Percentiles rank a stretch among this genome's conserved stretches.
These are phyloP conservation scores for Calonectria naviculata DNA, from an alignment of 2,329 filamentous ascomycete species.

Conservation along the genomic window DNA sequence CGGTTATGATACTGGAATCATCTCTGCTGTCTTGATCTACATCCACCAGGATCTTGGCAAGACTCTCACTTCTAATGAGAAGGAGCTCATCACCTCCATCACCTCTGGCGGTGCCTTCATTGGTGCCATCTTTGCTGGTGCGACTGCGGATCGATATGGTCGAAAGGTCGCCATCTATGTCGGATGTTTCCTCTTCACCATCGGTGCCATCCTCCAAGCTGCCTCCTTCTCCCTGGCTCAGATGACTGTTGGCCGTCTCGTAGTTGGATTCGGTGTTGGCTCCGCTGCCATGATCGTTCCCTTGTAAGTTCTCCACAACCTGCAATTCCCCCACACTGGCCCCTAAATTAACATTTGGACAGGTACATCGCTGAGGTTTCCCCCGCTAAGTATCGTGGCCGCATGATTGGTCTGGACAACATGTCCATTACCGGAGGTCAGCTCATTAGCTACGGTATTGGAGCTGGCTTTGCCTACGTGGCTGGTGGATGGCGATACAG, in stretches of 20 bases:
- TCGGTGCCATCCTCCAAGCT: constrained; percentile 41
- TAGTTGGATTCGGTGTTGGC: constrained; percentile 62
- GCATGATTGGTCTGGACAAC: constrained; percentile 61
- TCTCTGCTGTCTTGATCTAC: constrained; percentile 46
- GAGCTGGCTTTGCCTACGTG: constrained; percentile 52
- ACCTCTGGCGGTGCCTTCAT: constrained; percentile 52
- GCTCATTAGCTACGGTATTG: constrained; percentile 53
- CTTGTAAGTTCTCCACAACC: constrained; percentile 25
- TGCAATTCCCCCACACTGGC: background rate
- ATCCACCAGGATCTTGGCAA: constrained; percentile 48
- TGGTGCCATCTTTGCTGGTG: constrained; percentile 42
- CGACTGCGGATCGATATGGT: constrained; percentile 39
- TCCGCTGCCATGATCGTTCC: constrained; percentile 58
- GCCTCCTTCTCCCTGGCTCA: constrained; percentile 39
- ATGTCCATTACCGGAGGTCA: constrained; percentile 56
- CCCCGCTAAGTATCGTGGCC: constrained; percentile 59
- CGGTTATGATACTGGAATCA: constrained; percentile 50
- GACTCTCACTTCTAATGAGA: constrained; percentile 53
- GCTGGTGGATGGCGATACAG: constrained; percentile 59
- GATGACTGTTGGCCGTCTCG: constrained; percentile 48
- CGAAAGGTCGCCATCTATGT: constrained; percentile 42
- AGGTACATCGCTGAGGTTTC: constrained; percentile 62
- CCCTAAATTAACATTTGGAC: constrained; percentile 4
- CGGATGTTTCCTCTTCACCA: constrained; percentile 39
- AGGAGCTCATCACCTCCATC: constrained; percentile 63